phyloP scores from a whole-genome alignment of 148 eudicot species.

The Fagopyrum tataricum region DNA sequence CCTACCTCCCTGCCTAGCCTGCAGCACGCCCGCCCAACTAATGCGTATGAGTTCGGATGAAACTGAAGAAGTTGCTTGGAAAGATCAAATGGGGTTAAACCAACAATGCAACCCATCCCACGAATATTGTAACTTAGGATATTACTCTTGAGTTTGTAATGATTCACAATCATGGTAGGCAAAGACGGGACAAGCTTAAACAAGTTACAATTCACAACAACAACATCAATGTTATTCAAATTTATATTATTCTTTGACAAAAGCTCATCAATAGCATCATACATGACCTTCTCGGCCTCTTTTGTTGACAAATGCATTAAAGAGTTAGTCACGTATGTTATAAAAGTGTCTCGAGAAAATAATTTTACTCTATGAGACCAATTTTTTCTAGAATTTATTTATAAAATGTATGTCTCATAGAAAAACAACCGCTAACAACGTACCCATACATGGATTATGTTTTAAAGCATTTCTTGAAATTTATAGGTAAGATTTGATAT shows the following conservation, averaged over 20 bases:
- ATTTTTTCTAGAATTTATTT: conserved; percentile 6
- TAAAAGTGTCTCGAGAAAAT: conserved; percentile 14
- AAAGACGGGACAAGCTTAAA: conserved; percentile 16
- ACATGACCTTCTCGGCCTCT: conserved; percentile 19
- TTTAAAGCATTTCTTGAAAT: conserved; percentile 7
- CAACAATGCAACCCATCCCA: conserved; percentile 21
- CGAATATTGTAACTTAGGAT: conserved; percentile 13
- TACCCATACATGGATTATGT: conserved; percentile 12
- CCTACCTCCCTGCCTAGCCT: too few relatives aligned
- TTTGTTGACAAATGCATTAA: conserved; percentile 4
- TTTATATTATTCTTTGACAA: conserved; percentile 7
- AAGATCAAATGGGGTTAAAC: too few relatives aligned
- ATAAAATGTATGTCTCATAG: conserved; percentile 11
- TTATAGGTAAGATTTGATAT: conserved; percentile 14
- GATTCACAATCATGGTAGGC: conserved; percentile 17
- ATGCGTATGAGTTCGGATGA: too few relatives aligned
- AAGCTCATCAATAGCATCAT: conserved; percentile 16
- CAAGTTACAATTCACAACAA: conserved; percentile 16
- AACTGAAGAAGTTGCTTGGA: too few relatives aligned
- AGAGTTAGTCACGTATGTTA: conserved; percentile 8
- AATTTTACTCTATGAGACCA: conserved; percentile 13
- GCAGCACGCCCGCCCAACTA: too few relatives aligned
- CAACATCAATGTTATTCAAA: conserved; percentile 13
- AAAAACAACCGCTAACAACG: not conserved
- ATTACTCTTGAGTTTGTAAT: conserved; percentile 17